Evolutionary conservation across 2,329 filamentous ascomycete species (phyloP).

Genomic region (Phaeoacremonium minimum): DNA sequence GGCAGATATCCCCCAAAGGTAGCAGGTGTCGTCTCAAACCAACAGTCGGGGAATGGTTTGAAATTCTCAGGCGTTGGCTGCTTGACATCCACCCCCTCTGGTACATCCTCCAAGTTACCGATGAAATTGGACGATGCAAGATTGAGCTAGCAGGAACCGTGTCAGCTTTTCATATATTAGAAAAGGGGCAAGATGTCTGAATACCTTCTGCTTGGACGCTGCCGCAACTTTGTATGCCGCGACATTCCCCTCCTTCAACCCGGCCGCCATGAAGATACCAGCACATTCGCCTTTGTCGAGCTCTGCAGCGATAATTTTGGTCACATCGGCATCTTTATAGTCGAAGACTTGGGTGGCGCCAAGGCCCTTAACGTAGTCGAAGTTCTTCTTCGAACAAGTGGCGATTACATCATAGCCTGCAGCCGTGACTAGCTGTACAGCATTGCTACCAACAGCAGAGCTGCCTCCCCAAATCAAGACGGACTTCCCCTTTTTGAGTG

Average conservation of each 20-base stretch:
- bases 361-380: slow-evolving; percentile 33
- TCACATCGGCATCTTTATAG: slow-evolving; percentile 27
- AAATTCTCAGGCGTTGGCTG: too few species aligned
- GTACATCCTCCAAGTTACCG: slow-evolving; percentile 3
- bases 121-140: slow-evolving; percentile 5
- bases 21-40: slow-evolving; percentile 1
- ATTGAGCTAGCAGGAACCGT: too few species aligned
- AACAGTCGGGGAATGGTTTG: too few species aligned
- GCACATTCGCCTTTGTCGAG: slow-evolving; percentile 16
- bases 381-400: slow-evolving; percentile 36
- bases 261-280: slow-evolving; percentile 11
- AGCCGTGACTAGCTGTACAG: slow-evolving; percentile 37
- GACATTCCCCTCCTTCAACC: slow-evolving; percentile 4
- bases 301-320: slow-evolving; percentile 22
- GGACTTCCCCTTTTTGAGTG: slow-evolving; percentile 14
- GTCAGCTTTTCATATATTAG: too few species aligned
- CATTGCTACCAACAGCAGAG: slow-evolving; percentile 37
- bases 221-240: slow-evolving; percentile 6
- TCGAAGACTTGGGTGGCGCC: slow-evolving; percentile 40
- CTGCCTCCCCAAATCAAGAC: slow-evolving; percentile 48
- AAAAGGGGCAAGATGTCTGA: slow-evolving; percentile 4
- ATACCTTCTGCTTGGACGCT: slow-evolving; percentile 8
- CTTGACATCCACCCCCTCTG: slow-evolving; percentile 4
- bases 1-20: slow-evolving; percentile 9
- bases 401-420: slow-evolving; percentile 40